Percentiles rank a stretch among this genome's conserved stretches.
These are phyloP conservation scores for Crepidotus sp. DNA, from an alignment of 1,284 basidiomycete species.

Conservation along the genomic window DNA sequence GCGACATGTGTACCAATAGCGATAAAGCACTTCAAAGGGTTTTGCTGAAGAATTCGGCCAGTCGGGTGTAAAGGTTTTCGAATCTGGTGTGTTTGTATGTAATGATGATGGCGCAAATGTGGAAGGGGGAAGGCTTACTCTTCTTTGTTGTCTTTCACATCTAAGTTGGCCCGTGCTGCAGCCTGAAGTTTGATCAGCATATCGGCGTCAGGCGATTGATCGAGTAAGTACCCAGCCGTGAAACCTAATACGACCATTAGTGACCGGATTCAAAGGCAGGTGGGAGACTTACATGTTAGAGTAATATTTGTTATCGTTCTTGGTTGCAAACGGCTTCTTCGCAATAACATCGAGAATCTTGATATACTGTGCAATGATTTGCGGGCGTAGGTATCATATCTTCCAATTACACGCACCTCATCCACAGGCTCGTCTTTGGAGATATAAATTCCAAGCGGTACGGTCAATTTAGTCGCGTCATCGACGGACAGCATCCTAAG, in stretches of 20 bases:
- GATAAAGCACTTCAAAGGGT: constrained; percentile 2
- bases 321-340: constrained; percentile 43
- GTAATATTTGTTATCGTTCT: constrained; percentile 50
- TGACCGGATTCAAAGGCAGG: background rate
- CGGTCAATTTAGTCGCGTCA: constrained; percentile 42
- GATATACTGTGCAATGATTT: constrained; percentile 31
- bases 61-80: constrained; percentile 53
- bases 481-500: constrained; percentile 47
- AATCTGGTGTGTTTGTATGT: constrained; percentile 29
- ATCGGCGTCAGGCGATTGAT: too few relatives aligned
- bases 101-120: background rate
- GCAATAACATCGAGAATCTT: constrained; percentile 42
- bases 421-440: constrained; percentile 53
- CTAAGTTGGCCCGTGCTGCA: constrained; percentile 58
- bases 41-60: constrained; percentile 41
- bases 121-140: constrained; percentile 33
- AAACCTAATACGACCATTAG: constrained; percentile 32
- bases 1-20: background rate
- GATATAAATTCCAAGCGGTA: constrained; percentile 53
- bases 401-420: constrained; percentile 34
- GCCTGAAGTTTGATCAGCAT: constrained; percentile 21
- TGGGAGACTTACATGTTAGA: constrained; percentile 32
- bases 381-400: too few relatives aligned
- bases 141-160: constrained; percentile 54
- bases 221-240: constrained; percentile 48